Conservation (phyloP, 164 flowering plant genomes). For the Aristolochia contorta region DNA sequence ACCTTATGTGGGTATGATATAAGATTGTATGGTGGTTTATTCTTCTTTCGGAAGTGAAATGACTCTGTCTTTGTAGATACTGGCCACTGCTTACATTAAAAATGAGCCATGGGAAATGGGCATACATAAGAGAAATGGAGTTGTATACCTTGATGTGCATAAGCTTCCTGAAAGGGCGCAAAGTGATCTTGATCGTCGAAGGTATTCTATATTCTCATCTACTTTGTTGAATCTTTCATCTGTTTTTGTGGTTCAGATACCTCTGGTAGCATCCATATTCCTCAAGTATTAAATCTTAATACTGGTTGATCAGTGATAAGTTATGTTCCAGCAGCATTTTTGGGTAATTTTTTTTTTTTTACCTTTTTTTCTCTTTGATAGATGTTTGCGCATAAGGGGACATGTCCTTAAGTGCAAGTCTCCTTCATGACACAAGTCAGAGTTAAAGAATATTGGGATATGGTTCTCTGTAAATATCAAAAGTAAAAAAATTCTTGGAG, state of each 20-base stretch:
- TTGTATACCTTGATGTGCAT: slow-evolving; percentile 96
- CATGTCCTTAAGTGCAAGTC: too few species aligned
- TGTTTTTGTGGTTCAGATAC: background rate
- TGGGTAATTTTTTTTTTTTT: too few species aligned
- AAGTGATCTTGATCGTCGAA: slow-evolving; percentile 71
- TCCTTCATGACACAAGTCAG: too few species aligned
- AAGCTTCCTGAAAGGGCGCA: slow-evolving; percentile 87
- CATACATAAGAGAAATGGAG: slow-evolving; percentile 95
- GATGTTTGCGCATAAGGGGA: too few species aligned
- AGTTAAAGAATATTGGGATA: too few species aligned
- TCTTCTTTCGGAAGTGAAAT: background rate
- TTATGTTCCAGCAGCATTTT: too few species aligned
- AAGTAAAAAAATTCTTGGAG: too few species aligned
- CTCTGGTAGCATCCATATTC: too few species aligned
- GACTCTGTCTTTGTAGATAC: slow-evolving; percentile 39
- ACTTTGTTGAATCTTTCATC: background rate
- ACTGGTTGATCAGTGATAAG: too few species aligned
- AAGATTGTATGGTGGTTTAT: background rate
- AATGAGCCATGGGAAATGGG: slow-evolving; percentile 99
- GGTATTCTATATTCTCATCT: slow-evolving; percentile 32
- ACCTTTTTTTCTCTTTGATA: too few species aligned
- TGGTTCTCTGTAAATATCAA: too few species aligned
- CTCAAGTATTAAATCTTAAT: too few species aligned
- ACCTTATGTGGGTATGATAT: background rate
- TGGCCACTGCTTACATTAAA: slow-evolving; percentile 80